phyloP scores from a whole-genome alignment of 2,329 filamentous ascomycete species.

The Neocatenulostroma microsporum region DNA sequence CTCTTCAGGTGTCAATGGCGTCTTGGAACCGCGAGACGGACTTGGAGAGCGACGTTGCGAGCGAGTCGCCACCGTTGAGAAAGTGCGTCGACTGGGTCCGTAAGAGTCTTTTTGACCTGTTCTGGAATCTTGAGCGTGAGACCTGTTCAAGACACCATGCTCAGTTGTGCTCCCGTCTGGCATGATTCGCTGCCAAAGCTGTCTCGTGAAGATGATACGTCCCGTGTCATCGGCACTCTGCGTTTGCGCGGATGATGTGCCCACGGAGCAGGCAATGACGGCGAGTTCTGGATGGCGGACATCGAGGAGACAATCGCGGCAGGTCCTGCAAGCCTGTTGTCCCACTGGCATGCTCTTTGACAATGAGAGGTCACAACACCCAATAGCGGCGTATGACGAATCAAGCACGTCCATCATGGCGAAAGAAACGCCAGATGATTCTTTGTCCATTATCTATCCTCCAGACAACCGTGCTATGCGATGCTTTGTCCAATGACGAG shows the following conservation, averaged over 20 bases:
- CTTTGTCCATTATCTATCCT: constrained; percentile 30
- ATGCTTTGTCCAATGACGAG: constrained; percentile 28
- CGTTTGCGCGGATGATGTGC: constrained; percentile 16
- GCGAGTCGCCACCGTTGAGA: constrained; percentile 24
- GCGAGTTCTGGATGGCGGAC: constrained; percentile 22
- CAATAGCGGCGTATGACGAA: constrained; percentile 25
- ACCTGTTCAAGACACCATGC: constrained; percentile 25
- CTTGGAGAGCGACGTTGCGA: constrained; percentile 24
- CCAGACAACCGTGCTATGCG: constrained; percentile 24
- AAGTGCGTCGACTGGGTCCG: constrained; percentile 19
- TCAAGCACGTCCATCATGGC: constrained; percentile 23
- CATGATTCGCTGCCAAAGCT: constrained; percentile 33
- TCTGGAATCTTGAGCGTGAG: constrained; percentile 22
- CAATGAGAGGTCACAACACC: constrained; percentile 24
- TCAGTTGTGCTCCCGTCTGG: constrained; percentile 22
- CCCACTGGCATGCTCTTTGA: constrained; percentile 25
- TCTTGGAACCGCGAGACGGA: constrained; percentile 22
- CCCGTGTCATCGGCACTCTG: constrained; percentile 20
- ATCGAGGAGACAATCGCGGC: constrained; percentile 23
- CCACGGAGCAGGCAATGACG: constrained; percentile 13
- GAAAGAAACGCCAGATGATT: constrained; percentile 15
- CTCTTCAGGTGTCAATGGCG: constrained; percentile 31
- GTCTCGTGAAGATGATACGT: constrained; percentile 30
- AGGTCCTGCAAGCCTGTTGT: constrained; percentile 26
- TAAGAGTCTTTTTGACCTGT: constrained; percentile 15